These are phyloP conservation scores for Symbiodinium natans DNA, from an alignment of 73 alveolate species.

Conservation along the genomic window DNA sequence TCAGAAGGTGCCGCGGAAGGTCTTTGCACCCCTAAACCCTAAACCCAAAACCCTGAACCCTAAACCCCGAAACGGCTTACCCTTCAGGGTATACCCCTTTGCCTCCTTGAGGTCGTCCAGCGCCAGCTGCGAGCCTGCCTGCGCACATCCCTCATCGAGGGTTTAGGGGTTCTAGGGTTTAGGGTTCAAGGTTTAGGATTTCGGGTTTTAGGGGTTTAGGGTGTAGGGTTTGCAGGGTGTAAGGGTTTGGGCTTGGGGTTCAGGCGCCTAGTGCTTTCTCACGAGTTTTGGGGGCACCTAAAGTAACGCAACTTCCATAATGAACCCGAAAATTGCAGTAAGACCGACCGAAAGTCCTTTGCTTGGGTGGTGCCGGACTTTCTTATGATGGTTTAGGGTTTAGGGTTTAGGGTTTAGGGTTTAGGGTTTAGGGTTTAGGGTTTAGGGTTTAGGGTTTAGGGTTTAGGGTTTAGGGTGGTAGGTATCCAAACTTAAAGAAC, in stretches of 20 bases:
- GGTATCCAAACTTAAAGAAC: no score
- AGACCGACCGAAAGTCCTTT: background rate
- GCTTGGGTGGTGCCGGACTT: no score
- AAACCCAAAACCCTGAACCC: background rate
- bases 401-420: background rate
- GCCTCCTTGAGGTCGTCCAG: background rate
- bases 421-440: no score
- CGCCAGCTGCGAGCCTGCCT: background rate
- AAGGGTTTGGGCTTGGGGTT: background rate
- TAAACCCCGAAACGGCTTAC: background rate
- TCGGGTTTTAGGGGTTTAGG: background rate
- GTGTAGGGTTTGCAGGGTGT: background rate
- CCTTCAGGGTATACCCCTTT: no score
- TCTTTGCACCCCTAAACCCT: no score
- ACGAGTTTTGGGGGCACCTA: no score
- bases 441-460: background rate
- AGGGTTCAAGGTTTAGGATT: background rate
- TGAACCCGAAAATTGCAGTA: no score
- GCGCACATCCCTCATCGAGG: background rate
- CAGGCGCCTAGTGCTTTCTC: no score
- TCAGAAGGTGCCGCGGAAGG: no score
- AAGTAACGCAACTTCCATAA: background rate
- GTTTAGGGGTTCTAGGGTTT: no score
- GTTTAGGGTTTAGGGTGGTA: background rate
- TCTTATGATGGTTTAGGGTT: no score